Percentiles rank a stretch among this genome's conserved stretches.
phyloP scores from a whole-genome alignment of 148 eudicot species.

The Camellia sinensis region DNA sequence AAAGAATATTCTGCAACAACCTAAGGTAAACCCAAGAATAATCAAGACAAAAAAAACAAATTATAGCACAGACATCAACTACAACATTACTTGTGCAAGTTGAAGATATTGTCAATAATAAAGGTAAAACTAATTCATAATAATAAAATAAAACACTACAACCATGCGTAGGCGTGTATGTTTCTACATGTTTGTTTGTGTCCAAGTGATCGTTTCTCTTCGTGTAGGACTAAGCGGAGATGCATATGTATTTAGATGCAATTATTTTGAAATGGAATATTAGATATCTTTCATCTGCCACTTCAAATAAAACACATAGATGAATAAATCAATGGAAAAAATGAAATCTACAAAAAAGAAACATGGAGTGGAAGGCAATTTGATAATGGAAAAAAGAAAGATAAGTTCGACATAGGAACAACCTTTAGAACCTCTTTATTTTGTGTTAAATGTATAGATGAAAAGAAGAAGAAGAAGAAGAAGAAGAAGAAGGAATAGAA shows the following conservation, averaged over 20 bases:
- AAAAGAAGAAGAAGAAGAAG: too few relatives aligned
- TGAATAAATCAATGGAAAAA: not conserved
- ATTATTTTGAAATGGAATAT: not conserved
- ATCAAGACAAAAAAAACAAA: conserved; percentile 7
- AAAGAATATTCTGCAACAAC: conserved; percentile 69
- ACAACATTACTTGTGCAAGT: not conserved
- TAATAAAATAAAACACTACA: conserved; percentile 2
- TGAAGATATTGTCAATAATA: not conserved
- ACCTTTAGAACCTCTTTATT: conserved; percentile 78
- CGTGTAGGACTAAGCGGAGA: conserved; percentile 1
- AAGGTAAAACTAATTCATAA: not conserved
- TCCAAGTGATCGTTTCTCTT: not conserved
- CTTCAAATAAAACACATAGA: not conserved
- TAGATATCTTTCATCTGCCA: not conserved
- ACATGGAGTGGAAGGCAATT: too few relatives aligned
- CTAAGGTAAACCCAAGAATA: conserved; percentile 35
- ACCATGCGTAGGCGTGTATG: not conserved
- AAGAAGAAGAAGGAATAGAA: too few relatives aligned
- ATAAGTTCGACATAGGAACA: conserved; percentile 11
- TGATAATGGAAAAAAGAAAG: not conserved
- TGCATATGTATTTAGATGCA: not conserved
- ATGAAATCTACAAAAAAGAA: not conserved
- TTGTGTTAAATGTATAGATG: too few relatives aligned
- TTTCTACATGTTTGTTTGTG: not conserved
- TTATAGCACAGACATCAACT: not conserved